Evolutionary conservation across 1,139 yeast genomes (phyloP), one percentile per base, ranked within the genome.

Genomic region (Eremothecium gossypii): DNA sequence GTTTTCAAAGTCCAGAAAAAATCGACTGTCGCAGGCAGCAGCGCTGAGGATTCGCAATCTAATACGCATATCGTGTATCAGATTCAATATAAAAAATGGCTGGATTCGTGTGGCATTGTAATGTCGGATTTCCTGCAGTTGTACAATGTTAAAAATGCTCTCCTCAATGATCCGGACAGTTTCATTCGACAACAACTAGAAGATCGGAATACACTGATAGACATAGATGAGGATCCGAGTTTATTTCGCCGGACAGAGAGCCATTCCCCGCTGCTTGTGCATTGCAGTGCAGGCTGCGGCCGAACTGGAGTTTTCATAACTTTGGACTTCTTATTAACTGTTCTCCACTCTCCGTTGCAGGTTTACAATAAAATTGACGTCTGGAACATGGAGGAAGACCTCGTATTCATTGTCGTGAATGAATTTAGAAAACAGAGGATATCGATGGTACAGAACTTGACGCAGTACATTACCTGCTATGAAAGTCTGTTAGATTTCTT

Each of bases 231-330:
- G 23, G 23, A 17, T 6, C 12, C 35, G 5, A 10, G 4, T n/a
- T 13, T 32, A 10, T n/a, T 13, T 14, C 12, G 23, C 4, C 54
- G 50, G 27, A 54, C 54, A 30, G 58, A 62, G 31, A 31, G 40
- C 5, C 47, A 53, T 11, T 46, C 61, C 0, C 80, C 83, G 1
- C 65, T 80, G 1, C 62, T 83, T 27, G 84, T 84, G 8, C 95
- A 86, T 60, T 85, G 96, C 60, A 79, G 89, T 4, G 95, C 96
- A 0, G 96, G 96, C 0, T 85, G 95, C 63, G 96, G 96, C 2
- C 73, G 96, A 50, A 85, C 95, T 0, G 95, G 96, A 2, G 84
- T 89, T 0, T 82, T 84, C 49, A 80, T 87, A 45, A 73, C 93
- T 0, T 70, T 83, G 31, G 95, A 85, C 61, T 69, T 82, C 11